These are phyloP conservation scores for Polytrichum commune DNA, from an alignment of 225 moss, liverwort and hornwort species.

Conservation along the genomic window DNA sequence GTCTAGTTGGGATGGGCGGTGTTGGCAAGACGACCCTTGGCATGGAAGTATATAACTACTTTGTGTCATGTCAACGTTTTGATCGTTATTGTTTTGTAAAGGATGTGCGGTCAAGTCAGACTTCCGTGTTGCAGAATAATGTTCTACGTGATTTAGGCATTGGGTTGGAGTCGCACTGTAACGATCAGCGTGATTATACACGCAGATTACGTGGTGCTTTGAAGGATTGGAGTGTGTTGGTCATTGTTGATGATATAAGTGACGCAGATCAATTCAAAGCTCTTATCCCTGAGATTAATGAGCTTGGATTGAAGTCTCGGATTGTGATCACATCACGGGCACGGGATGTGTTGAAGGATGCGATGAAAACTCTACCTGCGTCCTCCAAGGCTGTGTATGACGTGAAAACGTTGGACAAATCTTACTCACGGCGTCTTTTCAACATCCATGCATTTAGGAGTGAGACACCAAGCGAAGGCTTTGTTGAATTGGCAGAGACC, in stretches of 20 bases:
- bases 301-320: not conserved
- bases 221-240: not conserved
- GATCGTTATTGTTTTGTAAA: not conserved
- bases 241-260: slow-evolving; percentile 8
- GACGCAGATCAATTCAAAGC: not conserved
- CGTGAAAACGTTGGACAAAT: not conserved
- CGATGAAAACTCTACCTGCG: not conserved
- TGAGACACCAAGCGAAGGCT: not conserved
- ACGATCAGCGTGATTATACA: too few relatives aligned
- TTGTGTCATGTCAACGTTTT: not conserved
- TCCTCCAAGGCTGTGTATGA: not conserved
- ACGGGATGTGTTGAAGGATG: slow-evolving; percentile 5
- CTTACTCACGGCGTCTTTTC: slow-evolving; percentile 2
- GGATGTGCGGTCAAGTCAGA: slow-evolving; percentile 10
- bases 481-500: not conserved
- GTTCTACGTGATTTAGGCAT: not conserved
- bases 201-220: not conserved
- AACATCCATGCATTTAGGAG: slow-evolving; percentile 3
- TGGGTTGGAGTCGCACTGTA: too few relatives aligned
- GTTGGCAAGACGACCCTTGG: slow-evolving; percentile 17
- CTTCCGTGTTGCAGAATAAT: not conserved
- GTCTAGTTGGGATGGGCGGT: slow-evolving; percentile 8
- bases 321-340: slow-evolving; percentile 10
- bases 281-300: slow-evolving; percentile 12
- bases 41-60: slow-evolving; percentile 2